phyloP scores from a whole-genome alignment of 495 filamentous ascomycete species.

The Podospora tetraspora region DNA sequence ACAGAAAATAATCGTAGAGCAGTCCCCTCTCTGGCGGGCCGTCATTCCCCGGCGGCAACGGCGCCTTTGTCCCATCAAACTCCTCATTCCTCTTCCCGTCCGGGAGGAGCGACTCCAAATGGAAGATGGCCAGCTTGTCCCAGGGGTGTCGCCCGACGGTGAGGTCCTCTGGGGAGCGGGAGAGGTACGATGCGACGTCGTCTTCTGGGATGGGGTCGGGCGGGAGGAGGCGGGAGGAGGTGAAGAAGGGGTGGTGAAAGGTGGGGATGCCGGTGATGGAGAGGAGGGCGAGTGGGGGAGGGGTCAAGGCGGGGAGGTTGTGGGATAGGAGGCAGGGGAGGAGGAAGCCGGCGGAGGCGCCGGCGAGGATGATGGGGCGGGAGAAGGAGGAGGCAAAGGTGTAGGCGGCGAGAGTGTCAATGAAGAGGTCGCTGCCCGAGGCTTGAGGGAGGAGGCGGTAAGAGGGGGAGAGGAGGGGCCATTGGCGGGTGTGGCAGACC shows the following conservation, averaged over 20 bases:
- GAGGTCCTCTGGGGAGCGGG: background rate
- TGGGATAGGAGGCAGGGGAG: conserved; percentile 19
- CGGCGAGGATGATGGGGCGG: conserved; percentile 16
- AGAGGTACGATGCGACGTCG: conserved; percentile 11
- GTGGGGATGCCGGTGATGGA: conserved; percentile 27
- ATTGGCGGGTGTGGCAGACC: conserved; percentile 18
- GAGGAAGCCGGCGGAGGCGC: conserved; percentile 25
- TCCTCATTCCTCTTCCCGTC: too few species aligned
- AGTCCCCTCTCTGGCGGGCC: conserved; percentile 6
- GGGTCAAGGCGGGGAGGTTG: conserved; percentile 15
- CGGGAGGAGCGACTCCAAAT: conserved; percentile 7
- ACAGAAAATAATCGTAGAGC: conserved; percentile 22
- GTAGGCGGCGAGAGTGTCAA: conserved; percentile 22
- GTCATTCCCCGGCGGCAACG: background rate
- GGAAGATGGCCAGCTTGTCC: conserved; percentile 4
- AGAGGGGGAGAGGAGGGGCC: conserved; percentile 22
- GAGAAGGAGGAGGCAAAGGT: conserved; percentile 13
- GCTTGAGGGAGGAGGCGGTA: conserved; percentile 25
- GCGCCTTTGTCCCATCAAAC: background rate
- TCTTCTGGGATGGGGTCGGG: conserved; percentile 17
- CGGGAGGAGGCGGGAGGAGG: conserved; percentile 15
- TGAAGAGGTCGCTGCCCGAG: conserved; percentile 10
- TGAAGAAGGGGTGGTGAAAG: conserved; percentile 24
- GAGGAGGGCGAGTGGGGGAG: conserved; percentile 19
- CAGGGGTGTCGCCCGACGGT: conserved; percentile 8